Conservation (phyloP, 306 rosid genomes). For the Clitoria ternatea region DNA sequence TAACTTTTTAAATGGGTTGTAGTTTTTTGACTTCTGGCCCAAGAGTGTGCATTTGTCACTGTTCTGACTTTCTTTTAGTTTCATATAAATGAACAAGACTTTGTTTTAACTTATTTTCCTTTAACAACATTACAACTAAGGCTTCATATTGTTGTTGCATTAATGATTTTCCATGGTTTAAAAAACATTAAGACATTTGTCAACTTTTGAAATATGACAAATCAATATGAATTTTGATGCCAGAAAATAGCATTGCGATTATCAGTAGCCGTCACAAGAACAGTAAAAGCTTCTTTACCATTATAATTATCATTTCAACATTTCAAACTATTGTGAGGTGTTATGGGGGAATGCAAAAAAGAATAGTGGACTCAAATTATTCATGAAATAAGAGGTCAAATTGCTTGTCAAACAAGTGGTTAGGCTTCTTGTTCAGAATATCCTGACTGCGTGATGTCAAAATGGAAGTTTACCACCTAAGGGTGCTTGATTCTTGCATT, state of each 20-base stretch:
- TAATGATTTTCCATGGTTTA: neutral
- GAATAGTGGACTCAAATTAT: neutral
- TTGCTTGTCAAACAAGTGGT: neutral
- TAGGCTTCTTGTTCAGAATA: neutral
- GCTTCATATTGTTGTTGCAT: neutral
- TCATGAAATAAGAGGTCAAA: neutral
- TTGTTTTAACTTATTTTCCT: neutral
- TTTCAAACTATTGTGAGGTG: neutral
- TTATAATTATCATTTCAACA: neutral
- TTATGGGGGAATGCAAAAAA: neutral
- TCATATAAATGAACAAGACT: neutral
- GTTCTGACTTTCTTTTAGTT: neutral
- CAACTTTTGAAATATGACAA: neutral
- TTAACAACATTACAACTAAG: neutral
- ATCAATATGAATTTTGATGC: neutral
- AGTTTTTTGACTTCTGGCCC: slow-evolving; percentile 2
- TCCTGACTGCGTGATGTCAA: neutral
- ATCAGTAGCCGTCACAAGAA: neutral
- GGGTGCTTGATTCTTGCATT: slow-evolving; percentile 2
- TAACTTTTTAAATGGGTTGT: neutral
- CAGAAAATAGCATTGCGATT: neutral
- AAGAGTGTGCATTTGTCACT: neutral
- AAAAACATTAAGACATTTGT: too few relatives aligned
- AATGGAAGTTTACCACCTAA: neutral
- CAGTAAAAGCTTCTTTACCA: neutral